phyloP scores from a whole-genome alignment of 2,329 filamentous ascomycete species.

The Monilinia laxa region DNA sequence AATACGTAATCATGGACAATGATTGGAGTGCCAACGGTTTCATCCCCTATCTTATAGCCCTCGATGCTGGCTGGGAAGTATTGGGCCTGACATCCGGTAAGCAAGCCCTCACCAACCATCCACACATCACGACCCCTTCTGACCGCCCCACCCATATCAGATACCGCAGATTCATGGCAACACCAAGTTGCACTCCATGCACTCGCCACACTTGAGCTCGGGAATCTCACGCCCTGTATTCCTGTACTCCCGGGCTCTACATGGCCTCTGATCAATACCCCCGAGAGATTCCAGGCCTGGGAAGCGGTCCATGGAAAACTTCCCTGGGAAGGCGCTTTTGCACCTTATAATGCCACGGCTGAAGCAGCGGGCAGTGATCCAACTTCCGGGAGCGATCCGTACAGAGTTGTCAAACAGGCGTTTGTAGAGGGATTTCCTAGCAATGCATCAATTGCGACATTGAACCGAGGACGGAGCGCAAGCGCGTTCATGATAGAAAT shows the following conservation, averaged over 20 bases:
- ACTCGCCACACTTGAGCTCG: constrained; percentile 48
- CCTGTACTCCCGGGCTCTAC: constrained; percentile 49
- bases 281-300: constrained; percentile 47
- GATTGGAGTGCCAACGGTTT: constrained; percentile 47
- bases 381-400: constrained; percentile 46
- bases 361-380: constrained; percentile 47
- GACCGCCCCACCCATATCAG: constrained; percentile 18
- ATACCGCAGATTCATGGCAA: constrained; percentile 49
- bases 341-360: constrained; percentile 45
- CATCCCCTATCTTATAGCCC: constrained; percentile 47
- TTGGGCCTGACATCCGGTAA: constrained; percentile 43
- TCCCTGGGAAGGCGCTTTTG: constrained; percentile 49
- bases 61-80: constrained; percentile 47
- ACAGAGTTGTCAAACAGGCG: constrained; percentile 44
- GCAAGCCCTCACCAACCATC: not conserved
- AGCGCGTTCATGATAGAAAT: constrained; percentile 50
- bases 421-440: constrained; percentile 50
- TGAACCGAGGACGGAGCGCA: constrained; percentile 39
- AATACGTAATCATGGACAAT: constrained; percentile 33
- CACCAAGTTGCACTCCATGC: constrained; percentile 48
- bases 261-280: constrained; percentile 50
- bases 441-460: constrained; percentile 41
- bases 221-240: constrained; percentile 47
- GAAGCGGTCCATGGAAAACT: constrained; percentile 46
- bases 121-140: not conserved